Conservation (phyloP, 2,329 filamentous ascomycete genomes). For the Onygenales sp. region DNA sequence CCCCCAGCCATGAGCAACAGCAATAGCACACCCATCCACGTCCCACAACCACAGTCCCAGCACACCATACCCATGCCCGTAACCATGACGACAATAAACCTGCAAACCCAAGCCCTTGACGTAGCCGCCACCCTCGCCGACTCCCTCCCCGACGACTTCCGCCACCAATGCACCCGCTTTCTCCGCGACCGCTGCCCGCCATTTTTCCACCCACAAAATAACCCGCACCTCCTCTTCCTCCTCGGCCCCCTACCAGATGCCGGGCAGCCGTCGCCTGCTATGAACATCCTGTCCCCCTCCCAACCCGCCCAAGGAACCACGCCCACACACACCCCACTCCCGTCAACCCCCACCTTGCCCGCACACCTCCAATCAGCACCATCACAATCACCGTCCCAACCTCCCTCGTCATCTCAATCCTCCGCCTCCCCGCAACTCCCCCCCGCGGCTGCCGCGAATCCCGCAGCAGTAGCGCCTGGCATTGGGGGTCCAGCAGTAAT, state of each 20-base stretch:
- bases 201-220: slow-evolving; percentile 28
- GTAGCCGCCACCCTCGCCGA: slow-evolving; percentile 37
- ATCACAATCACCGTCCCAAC: neutral
- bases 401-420: too few relatives aligned
- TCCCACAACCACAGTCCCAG: neutral
- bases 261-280: slow-evolving; percentile 5
- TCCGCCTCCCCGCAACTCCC: neutral
- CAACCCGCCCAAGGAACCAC: slow-evolving; percentile 3
- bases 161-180: slow-evolving; percentile 32
- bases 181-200: slow-evolving; percentile 33
- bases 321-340: neutral
- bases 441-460: neutral
- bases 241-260: slow-evolving; percentile 28
- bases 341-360: neutral
- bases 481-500: slow-evolving; percentile 4
- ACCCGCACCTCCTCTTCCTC: slow-evolving; percentile 32
- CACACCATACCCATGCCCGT: neutral
- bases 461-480: too few relatives aligned
- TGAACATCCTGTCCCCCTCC: slow-evolving; percentile 3
- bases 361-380: neutral
- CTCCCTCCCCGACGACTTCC: slow-evolving; percentile 34
- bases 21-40: too few relatives aligned
- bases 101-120: slow-evolving; percentile 35
- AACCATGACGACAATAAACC: slow-evolving; percentile 22
- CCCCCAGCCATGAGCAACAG: slow-evolving; percentile 8